Evolutionary conservation across 441 rosid genomes (phyloP), one percentile per base, ranked within the genome.

Genomic region (Erodium moschatum): DNA sequence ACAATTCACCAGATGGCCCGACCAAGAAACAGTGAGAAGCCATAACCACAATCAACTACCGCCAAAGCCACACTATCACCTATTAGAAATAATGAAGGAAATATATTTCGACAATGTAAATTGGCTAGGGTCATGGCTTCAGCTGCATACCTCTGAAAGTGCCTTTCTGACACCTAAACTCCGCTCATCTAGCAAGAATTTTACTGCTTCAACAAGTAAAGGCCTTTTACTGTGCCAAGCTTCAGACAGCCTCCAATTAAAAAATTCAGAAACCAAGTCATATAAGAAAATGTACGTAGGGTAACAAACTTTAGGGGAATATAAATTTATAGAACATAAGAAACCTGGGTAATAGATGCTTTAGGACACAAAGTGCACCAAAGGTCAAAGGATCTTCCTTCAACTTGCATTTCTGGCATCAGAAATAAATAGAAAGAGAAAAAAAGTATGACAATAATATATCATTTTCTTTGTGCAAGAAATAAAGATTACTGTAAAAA

Each of bases 21-120:
- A 85, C 86, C 85, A 91, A 84, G 81, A 89, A 94, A 83, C 99
- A 94, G 74, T 91, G 96, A 72, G 97, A 94, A 74, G 99, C 96
- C 99, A 94, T 94, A 74, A 94, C 97, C 73, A 89, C 92, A 67
- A 94, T 91, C 80, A 94, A 81, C 99, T 91, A 70, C 58, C 77
- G 82, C 24, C 74, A 82, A 71, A 75, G 77, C 74, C 70, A 69
- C 54, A 74, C 24, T 67, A 78, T 68, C 44, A 48, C 72, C 70
- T 50, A 15, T 48, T 20, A 40, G 69, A 68, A 72, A 65, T 67
- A 48, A 69, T 66, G 12, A 40, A 40, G 0, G 33, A 44, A 21
- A 48, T 63, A 20, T 33, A 21, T 48, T 67, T 56, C 44, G 11
- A 40, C 12, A 67, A 50, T 62, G 31, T 18, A 20, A 66, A 71